These are phyloP conservation scores for Dorcoceras hygrometricum DNA, from an alignment of 257 asterid species.

Conservation along the genomic window DNA sequence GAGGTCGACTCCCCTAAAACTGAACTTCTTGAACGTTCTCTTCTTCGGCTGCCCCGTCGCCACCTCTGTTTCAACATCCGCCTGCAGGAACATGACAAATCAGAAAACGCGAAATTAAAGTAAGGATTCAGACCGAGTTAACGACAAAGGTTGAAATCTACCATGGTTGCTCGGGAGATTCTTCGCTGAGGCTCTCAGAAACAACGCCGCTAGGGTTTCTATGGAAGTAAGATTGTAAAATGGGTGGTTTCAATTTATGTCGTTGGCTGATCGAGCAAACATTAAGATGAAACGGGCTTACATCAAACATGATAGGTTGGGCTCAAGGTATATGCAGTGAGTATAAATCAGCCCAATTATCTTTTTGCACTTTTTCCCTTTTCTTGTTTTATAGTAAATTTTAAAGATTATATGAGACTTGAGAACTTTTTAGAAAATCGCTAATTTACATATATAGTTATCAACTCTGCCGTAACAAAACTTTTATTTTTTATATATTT, in stretches of 20 bases:
- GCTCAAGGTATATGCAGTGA: background rate
- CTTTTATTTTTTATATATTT: no score
- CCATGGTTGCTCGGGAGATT: constrained; percentile 15
- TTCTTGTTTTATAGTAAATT: no score
- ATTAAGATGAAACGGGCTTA: background rate
- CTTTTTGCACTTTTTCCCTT: no score
- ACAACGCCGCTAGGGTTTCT: background rate
- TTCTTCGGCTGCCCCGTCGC: constrained; percentile 39
- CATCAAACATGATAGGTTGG: background rate
- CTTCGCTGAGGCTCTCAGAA: background rate
- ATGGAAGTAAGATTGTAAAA: background rate
- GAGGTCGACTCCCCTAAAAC: constrained; percentile 51
- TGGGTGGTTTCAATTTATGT: background rate
- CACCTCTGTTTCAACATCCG: constrained; percentile 44
- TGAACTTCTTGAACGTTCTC: constrained; percentile 56
- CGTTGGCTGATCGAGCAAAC: background rate
- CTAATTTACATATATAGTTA: no score
- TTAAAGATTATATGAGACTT: no score
- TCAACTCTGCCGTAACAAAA: no score
- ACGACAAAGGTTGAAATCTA: background rate
- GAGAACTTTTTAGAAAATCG: no score
- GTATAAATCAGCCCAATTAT: background rate
- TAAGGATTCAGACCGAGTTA: background rate
- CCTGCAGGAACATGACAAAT: constrained; percentile 22
- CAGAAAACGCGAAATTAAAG: background rate